These are phyloP conservation scores for Fusarium nodosum DNA, from an alignment of 2,329 filamentous ascomycete genomes.

Conservation along the genomic window DNA sequence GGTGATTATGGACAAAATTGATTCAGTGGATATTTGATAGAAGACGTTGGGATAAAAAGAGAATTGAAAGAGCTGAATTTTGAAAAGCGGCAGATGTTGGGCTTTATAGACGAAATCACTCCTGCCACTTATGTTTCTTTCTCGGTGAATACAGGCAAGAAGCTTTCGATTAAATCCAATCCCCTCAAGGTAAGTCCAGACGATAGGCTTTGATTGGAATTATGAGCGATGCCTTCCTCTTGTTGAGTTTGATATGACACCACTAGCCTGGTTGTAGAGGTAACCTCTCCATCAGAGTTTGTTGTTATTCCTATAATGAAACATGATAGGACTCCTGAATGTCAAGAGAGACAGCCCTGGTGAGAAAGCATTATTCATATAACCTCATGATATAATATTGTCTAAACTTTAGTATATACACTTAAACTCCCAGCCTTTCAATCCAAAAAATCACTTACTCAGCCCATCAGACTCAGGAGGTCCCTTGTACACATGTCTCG, in stretches of 20 bases:
- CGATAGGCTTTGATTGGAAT: too few species aligned
- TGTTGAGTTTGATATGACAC: background rate
- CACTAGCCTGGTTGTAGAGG: background rate
- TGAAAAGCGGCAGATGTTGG: background rate
- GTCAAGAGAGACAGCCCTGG: background rate
- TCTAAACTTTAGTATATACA: background rate
- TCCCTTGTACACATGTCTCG: conserved; percentile 47
- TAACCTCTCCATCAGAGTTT: background rate
- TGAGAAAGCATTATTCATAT: background rate
- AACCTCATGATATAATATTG: background rate
- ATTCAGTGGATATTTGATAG: background rate
- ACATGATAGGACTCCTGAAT: background rate
- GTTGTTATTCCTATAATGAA: background rate
- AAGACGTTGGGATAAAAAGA: background rate
- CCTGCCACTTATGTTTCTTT: background rate
- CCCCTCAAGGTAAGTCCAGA: background rate
- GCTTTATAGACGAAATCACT: background rate
- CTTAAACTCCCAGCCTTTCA: background rate
- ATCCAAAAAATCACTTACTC: background rate
- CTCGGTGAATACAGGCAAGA: background rate
- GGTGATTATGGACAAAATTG: background rate
- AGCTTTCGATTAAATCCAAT: background rate
- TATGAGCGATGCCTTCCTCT: background rate
- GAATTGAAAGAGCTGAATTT: background rate
- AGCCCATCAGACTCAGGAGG: conserved; percentile 45